Conservation (phyloP, 768 basidiomycete genomes). For the Amanita pseudoporphyria region DNA sequence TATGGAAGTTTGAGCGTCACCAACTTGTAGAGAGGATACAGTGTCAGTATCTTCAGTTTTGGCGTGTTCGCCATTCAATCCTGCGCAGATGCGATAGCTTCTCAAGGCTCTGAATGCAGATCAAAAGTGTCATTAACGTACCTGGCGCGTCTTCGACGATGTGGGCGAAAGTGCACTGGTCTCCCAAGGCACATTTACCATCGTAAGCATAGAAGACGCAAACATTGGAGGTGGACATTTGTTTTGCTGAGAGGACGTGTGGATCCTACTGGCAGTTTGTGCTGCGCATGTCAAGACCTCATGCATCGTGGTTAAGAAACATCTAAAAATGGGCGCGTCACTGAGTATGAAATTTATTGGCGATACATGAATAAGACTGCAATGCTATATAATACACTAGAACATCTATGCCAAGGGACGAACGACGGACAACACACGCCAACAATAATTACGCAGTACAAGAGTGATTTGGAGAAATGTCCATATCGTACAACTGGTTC, state of each 20-base stretch:
- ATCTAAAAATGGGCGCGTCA: no score
- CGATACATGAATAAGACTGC: no score
- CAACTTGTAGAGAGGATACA: background rate
- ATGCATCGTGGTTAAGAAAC: background rate
- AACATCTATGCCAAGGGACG: background rate
- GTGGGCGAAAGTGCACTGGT: constrained; percentile 6
- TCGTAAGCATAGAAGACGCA: constrained; percentile 1
- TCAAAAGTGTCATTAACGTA: background rate
- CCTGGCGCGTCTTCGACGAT: background rate
- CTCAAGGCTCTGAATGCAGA: no score
- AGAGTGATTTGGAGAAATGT: background rate
- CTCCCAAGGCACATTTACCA: background rate
- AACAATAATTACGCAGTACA: background rate
- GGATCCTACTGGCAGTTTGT: background rate
- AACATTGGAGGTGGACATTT: background rate
- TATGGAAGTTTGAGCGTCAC: background rate
- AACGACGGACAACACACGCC: background rate
- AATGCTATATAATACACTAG: background rate
- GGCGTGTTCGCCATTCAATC: background rate
- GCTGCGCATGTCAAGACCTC: background rate
- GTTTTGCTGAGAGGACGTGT: background rate
- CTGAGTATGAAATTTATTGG: no score
- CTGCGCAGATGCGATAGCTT: background rate
- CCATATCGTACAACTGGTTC: constrained; percentile 16
- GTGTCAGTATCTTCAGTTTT: background rate